phyloP scores from a whole-genome alignment of 2,329 filamentous ascomycete genomes.

The Pestalotiopsis sp. region DNA sequence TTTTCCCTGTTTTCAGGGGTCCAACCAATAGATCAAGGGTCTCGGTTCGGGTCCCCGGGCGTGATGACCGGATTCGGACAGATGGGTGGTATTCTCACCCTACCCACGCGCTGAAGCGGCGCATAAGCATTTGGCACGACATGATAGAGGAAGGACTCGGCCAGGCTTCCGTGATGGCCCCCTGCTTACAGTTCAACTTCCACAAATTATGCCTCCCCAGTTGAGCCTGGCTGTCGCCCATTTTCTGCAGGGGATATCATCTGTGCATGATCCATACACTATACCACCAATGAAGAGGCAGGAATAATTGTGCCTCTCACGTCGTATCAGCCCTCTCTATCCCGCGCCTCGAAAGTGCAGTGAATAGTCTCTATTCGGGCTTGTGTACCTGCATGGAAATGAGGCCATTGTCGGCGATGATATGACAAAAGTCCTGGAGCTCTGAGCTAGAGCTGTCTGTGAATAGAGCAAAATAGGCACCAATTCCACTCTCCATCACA shows the following conservation, averaged over 20 bases:
- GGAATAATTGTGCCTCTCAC: background rate
- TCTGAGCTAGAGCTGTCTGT: background rate
- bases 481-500: background rate
- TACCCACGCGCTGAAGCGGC: background rate
- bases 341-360: background rate
- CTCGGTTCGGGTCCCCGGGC: background rate
- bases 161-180: background rate
- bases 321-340: background rate
- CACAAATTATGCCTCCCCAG: background rate
- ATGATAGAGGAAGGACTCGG: no score
- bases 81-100: background rate
- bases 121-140: background rate
- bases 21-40: background rate
- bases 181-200: background rate
- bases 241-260: background rate
- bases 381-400: background rate
- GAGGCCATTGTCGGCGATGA: background rate
- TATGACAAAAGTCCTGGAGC: background rate
- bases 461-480: background rate
- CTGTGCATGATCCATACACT: background rate
- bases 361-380: background rate
- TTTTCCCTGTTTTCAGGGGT: background rate
- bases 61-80: background rate
- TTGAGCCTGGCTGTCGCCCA: background rate
- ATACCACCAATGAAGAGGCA: background rate